Evolutionary conservation across 441 rosid genomes (phyloP).

Genomic region (Biscutella laevigata): DNA sequence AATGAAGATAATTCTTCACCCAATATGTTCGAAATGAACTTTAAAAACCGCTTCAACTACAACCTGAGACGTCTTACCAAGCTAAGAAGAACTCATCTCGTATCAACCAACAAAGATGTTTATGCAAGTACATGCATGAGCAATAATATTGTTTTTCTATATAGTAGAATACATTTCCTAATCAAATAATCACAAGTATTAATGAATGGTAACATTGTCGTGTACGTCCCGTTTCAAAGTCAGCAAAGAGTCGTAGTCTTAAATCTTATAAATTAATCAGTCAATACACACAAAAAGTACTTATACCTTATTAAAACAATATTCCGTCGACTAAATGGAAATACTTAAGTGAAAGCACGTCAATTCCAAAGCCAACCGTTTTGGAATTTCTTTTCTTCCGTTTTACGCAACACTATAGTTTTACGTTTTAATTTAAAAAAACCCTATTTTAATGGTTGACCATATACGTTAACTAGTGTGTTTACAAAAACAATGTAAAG

Average conservation of each 20-base stretch:
- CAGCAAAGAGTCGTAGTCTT: not conserved
- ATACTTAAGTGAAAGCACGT: not conserved
- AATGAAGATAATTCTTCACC: too few species aligned
- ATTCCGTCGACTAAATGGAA: conserved; percentile 5
- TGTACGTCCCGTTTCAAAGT: not conserved
- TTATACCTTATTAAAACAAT: not conserved
- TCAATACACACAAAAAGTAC: not conserved
- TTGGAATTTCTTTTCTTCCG: conserved; percentile 19
- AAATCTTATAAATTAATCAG: not conserved
- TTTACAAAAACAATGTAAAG: not conserved
- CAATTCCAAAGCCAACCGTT: conserved; percentile 23
- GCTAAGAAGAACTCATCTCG: too few species aligned
- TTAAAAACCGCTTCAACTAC: too few species aligned
- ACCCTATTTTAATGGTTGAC: conserved; percentile 14
- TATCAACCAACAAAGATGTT: too few species aligned
- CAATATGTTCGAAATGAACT: too few species aligned
- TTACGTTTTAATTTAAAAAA: conserved; percentile 16
- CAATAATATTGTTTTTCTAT: too few species aligned
- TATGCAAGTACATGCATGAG: too few species aligned
- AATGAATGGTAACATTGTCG: not conserved
- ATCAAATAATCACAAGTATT: not conserved
- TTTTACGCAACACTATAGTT: conserved; percentile 19
- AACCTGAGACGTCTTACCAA: too few species aligned
- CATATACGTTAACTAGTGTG: not conserved
- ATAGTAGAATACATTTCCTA: not conserved